Conservation (phyloP, 768 basidiomycete species). For the Phlebiopsis gigantea region DNA sequence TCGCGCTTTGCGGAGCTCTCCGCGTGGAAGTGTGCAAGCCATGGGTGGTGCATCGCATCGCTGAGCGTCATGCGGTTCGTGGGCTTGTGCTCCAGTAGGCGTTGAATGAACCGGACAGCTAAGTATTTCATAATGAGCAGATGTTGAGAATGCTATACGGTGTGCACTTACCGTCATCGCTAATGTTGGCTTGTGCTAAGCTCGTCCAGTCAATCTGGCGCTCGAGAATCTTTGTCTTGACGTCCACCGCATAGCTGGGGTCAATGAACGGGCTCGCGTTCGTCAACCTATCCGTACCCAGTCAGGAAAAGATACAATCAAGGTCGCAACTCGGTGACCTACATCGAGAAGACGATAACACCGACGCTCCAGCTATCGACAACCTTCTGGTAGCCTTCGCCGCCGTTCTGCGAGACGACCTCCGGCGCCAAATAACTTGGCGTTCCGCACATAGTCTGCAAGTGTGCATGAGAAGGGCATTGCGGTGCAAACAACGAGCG, state of each 20-base stretch:
- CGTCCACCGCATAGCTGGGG: conserved; percentile 52
- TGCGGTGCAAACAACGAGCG: not conserved
- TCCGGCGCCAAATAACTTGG: conserved; percentile 93
- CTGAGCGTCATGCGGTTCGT: conserved; percentile 62
- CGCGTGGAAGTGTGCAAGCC: conserved; percentile 43
- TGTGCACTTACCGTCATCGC: conserved; percentile 39
- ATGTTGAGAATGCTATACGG: not conserved
- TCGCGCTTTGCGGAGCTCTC: not conserved
- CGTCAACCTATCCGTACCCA: conserved; percentile 55
- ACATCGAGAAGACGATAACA: conserved; percentile 93
- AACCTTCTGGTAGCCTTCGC: conserved; percentile 75
- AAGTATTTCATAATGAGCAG: not conserved
- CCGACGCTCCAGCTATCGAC: conserved; percentile 98
- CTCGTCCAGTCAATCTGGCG: conserved; percentile 59
- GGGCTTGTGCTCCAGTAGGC: conserved; percentile 65
- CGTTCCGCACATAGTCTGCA: conserved; percentile 92
- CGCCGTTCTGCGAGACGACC: conserved; percentile 63
- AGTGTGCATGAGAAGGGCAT: not conserved
- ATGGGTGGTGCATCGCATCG: conserved; percentile 67
- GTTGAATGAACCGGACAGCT: conserved; percentile 64
- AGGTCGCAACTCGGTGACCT: conserved; percentile 22
- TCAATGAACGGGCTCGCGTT: conserved; percentile 79
- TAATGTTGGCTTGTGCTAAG: conserved; percentile 37
- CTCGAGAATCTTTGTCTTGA: conserved; percentile 54
- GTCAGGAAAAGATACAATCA: not conserved